phyloP scores from a whole-genome alignment of 169 alveolate genomes.

The Cryptosporidium viatorum region DNA sequence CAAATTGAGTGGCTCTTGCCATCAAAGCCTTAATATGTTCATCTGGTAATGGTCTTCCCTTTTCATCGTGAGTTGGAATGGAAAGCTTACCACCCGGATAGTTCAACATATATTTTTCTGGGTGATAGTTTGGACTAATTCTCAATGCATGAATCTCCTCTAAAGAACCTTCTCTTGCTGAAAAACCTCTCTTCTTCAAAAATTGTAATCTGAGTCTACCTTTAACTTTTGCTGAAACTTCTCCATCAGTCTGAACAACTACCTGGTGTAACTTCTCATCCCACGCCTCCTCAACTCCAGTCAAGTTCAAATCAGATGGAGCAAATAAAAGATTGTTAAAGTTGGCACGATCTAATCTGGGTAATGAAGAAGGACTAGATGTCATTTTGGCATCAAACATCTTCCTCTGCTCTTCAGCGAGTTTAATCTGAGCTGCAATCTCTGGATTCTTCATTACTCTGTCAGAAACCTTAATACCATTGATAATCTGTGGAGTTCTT shows the following conservation, averaged over 20 bases:
- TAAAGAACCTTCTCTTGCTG: conserved; percentile 54
- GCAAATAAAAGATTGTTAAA: conserved; percentile 34
- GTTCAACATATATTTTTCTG: conserved; percentile 71
- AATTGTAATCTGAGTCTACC: conserved; percentile 54
- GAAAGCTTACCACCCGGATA: conserved; percentile 72
- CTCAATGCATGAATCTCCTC: conserved; percentile 68
- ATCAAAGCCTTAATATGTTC: conserved; percentile 54
- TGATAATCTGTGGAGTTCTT: conserved; percentile 5
- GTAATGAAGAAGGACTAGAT: conserved; percentile 19
- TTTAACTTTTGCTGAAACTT: conserved; percentile 45
- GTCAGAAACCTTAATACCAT: not conserved
- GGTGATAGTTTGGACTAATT: conserved; percentile 45
- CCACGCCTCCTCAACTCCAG: conserved; percentile 75
- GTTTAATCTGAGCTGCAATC: conserved; percentile 43
- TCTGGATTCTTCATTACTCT: not conserved
- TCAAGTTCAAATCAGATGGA: conserved; percentile 58
- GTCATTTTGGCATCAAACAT: not conserved
- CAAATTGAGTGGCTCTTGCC: conserved; percentile 74
- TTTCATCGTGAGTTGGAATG: conserved; percentile 69
- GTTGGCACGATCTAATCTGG: conserved; percentile 51
- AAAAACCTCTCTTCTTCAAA: conserved; percentile 56
- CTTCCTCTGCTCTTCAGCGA: conserved; percentile 56
- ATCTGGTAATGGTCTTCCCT: conserved; percentile 71
- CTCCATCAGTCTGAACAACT: conserved; percentile 73
- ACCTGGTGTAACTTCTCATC: conserved; percentile 68